Evolutionary conservation across 345 rosid species (phyloP).

Genomic region (Populus ilicifolia): DNA sequence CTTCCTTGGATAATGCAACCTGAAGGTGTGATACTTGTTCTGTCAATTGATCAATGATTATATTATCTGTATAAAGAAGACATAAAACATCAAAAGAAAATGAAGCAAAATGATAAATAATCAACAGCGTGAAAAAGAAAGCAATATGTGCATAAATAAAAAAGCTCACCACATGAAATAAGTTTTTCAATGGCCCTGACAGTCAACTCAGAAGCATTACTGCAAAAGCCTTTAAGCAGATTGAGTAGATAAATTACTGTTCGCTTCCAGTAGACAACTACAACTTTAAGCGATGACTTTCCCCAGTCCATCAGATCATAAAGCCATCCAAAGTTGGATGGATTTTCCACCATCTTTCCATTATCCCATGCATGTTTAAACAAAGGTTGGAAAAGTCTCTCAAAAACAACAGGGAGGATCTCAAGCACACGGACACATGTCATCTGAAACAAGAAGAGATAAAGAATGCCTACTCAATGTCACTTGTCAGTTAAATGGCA

Average conservation of each 20-base stretch:
- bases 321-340: constrained; percentile 67
- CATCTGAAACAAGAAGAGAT: constrained; percentile 55
- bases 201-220: constrained; percentile 34
- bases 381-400: constrained; percentile 44
- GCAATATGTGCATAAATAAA: neutral
- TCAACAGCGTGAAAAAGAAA: constrained; percentile 13
- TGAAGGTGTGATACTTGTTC: constrained; percentile 61
- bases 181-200: constrained; percentile 51
- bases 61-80: constrained; percentile 44
- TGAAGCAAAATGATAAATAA: neutral
- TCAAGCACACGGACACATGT: constrained; percentile 88
- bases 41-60: constrained; percentile 54
- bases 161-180: constrained; percentile 59
- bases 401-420: constrained; percentile 70
- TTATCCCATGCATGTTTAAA: constrained; percentile 29
- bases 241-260: constrained; percentile 55
- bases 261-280: constrained; percentile 80
- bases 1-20: constrained; percentile 44
- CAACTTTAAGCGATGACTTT: constrained; percentile 76
- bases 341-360: constrained; percentile 30
- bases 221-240: constrained; percentile 43
- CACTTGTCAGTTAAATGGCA: constrained; percentile 2
- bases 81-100: constrained; percentile 5
- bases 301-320: constrained; percentile 92
- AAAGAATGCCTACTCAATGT: constrained; percentile 7